Evolutionary conservation across 2,329 filamentous ascomycete species (phyloP), one percentile per base, ranked within the genome.

Genomic region (Dactylellina haptotyla): DNA sequence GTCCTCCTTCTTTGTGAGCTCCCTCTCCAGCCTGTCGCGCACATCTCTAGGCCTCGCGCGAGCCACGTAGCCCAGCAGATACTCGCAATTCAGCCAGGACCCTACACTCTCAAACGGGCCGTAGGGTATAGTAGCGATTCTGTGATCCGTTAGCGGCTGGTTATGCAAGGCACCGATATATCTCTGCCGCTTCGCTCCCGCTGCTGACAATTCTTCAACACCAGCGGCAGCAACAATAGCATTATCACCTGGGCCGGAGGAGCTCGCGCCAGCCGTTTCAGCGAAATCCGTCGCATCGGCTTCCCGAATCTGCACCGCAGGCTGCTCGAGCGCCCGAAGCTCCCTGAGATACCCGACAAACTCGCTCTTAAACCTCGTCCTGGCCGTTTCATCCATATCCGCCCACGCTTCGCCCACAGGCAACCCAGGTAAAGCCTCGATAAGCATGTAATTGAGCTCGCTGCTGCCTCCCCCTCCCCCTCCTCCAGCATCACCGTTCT

Each of bases 121-220:
- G 48, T 73, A 73, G 2, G 69, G 69, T n/a, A 73, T 48, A 10
- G 69, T 62, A 3, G 69, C 69, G 39, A 73, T 73, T n/a, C 69
- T 48, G 43, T 73, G 69, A n/a, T 73, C 69, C 2, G 69, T 73
- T 14, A 73, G 48, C 25, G 69, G 61, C n/a, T 62, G 61, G 39
- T 62, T 43, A 32, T 66, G 53, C 28, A 73, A 43, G 30, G 69
- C 61, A 25, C 69, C 34, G 26, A 73, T 62, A 16, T 73, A 26
- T 18, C 18, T 45, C 39, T 51, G 26, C 23, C 12, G n/a, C 18
- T 9, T 48, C 32, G 10, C 28, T 37, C 4, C 26, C 10, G 9
- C 28, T 28, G 10, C 28, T 34, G 48, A 12, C 4, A 34, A 6
- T 53, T n/a, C n/a, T 23, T 20, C n/a, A 32, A 1, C 25, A 30